Evolutionary conservation across 2,329 filamentous ascomycete genomes (phyloP).

Genomic region (Chalara sp.): DNA sequence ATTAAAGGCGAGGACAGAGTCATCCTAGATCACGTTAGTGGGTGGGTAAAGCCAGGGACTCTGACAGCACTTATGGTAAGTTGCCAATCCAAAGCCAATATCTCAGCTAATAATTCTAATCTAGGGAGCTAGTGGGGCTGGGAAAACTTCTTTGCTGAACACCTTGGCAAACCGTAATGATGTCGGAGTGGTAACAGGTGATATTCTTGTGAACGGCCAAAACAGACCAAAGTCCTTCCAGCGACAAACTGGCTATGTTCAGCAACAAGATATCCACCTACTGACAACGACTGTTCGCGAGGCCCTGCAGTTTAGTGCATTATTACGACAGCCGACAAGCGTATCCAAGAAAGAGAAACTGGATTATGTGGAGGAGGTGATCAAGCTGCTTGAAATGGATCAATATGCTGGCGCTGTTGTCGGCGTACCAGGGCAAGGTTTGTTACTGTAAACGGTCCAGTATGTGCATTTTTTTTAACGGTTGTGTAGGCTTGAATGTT

Average conservation of each 20-base stretch:
- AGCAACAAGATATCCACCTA: conserved; percentile 88
- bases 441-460: conserved; percentile 25
- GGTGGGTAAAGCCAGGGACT: conserved; percentile 69
- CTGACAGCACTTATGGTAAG: conserved; percentile 56
- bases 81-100: not conserved
- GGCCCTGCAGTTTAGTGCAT: conserved; percentile 77
- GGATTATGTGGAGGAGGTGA: conserved; percentile 84
- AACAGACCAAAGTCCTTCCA: conserved; percentile 62
- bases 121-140: conserved; percentile 62
- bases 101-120: not conserved
- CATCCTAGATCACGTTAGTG: conserved; percentile 64
- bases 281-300: conserved; percentile 78
- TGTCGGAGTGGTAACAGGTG: conserved; percentile 82
- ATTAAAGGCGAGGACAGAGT: conserved; percentile 59
- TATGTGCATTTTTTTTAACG: too few relatives aligned
- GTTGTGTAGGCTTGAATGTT: conserved; percentile 39
- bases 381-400: conserved; percentile 85
- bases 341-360: conserved; percentile 71
- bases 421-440: conserved; percentile 82
- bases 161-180: conserved; percentile 74
- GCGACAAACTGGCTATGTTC: conserved; percentile 86
- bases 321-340: conserved; percentile 75
- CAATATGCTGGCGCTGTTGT: conserved; percentile 88
- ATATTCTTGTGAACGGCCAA: conserved; percentile 49
- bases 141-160: conserved; percentile 81